A percentile compares a stretch with the other conserved stretches of the same genome.
Conservation (phyloP, 2,329 filamentous ascomycete species). For the Hymenoscyphus repandus region DNA sequence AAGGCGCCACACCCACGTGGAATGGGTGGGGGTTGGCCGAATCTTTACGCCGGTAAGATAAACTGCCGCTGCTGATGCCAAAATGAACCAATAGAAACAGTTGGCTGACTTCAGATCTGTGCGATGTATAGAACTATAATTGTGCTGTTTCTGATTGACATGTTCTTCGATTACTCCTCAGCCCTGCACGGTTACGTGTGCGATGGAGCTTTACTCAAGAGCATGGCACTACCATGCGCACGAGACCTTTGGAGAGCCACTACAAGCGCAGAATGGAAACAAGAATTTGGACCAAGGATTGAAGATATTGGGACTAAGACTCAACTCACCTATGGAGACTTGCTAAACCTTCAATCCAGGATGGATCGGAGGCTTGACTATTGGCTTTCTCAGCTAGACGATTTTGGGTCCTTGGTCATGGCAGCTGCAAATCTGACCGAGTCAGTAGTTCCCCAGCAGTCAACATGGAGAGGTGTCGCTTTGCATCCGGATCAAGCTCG, state of each 20-base stretch:
- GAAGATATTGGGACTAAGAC: background rate
- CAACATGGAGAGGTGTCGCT: too few species aligned
- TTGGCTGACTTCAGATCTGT: background rate
- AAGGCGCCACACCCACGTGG: conserved; percentile 4
- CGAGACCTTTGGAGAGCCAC: conserved; percentile 13
- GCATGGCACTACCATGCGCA: conserved; percentile 11
- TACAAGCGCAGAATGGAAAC: conserved; percentile 8
- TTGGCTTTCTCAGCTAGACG: conserved; percentile 1
- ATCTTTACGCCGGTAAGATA: conserved; percentile 15
- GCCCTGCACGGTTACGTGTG: background rate
- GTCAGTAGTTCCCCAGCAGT: too few species aligned
- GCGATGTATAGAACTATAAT: conserved; percentile 11
- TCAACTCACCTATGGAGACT: conserved; percentile 12
- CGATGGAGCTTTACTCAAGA: conserved; percentile 5
- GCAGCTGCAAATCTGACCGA: too few species aligned
- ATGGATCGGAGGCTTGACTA: conserved; percentile 9
- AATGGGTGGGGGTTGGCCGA: conserved; percentile 6
- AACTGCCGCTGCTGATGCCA: background rate
- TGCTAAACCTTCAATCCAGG: conserved; percentile 5
- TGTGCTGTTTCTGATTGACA: conserved; percentile 11
- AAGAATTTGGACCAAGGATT: conserved; percentile 2
- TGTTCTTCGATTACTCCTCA: conserved; percentile 11
- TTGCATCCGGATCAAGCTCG: too few species aligned
- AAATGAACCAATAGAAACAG: background rate
- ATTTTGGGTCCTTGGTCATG: too few species aligned